Evolutionary conservation across 2,329 filamentous ascomycete species (phyloP).

Genomic region (Venturia carpophila): DNA sequence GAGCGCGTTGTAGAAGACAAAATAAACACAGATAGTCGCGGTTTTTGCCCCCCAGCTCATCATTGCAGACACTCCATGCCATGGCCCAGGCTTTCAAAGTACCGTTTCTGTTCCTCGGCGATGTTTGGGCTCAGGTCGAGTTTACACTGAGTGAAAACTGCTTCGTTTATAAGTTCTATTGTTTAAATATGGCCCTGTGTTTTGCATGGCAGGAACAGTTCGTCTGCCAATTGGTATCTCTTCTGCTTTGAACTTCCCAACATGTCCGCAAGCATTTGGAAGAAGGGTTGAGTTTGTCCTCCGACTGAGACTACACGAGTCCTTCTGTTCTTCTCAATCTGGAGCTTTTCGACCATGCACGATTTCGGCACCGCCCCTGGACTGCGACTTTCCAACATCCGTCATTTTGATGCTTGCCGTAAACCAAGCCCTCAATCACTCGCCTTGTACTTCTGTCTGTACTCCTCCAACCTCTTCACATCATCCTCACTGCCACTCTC

Average conservation of each 20-base stretch:
- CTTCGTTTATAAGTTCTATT: too few species aligned
- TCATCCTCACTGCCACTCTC: conserved; percentile 39
- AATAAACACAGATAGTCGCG: too few species aligned
- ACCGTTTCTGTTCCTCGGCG: too few species aligned
- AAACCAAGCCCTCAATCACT: conserved; percentile 25
- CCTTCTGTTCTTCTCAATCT: not conserved
- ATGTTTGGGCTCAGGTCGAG: too few species aligned
- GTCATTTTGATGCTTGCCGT: not conserved
- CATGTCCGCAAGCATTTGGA: too few species aligned
- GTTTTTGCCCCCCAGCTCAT: too few species aligned
- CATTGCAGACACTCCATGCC: too few species aligned
- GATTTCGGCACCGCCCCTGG: not conserved
- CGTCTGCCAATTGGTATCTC: not conserved
- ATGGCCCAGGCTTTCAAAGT: too few species aligned
- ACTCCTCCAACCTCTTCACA: conserved; percentile 34
- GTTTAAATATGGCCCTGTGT: too few species aligned
- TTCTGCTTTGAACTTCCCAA: not conserved
- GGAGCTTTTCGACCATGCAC: not conserved
- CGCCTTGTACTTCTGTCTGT: conserved; percentile 34
- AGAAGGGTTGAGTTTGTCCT: too few species aligned
- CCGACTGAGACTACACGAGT: too few species aligned
- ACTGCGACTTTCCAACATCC: not conserved
- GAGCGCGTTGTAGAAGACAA: not conserved
- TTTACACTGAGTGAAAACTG: too few species aligned
- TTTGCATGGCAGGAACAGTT: not conserved